phyloP scores from a whole-genome alignment of 2,329 filamentous ascomycete species.

The Hymenoscyphus infarciens region DNA sequence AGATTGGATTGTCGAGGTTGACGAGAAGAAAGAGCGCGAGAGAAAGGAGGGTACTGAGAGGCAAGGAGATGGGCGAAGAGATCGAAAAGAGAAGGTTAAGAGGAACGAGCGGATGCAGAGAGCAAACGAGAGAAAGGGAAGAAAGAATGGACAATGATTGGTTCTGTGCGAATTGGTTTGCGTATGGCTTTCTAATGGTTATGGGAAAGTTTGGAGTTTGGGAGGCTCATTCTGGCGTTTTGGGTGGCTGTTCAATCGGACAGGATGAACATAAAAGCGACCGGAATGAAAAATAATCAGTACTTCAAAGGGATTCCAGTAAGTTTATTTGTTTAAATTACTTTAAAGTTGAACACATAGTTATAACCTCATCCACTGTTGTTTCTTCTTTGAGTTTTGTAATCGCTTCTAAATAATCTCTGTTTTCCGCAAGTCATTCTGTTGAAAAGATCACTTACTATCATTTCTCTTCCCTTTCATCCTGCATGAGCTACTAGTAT shows the following conservation, averaged over 20 bases:
- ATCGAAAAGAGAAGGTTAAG: conserved; percentile 65
- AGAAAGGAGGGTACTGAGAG: conserved; percentile 60
- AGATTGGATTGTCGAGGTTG: conserved; percentile 90
- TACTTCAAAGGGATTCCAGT: background rate
- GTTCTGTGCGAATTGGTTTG: background rate
- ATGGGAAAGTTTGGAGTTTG: conserved; percentile 4
- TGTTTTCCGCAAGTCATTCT: too few relatives aligned
- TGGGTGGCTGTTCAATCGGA: background rate
- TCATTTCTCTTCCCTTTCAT: too few relatives aligned
- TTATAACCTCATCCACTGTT: too few relatives aligned
- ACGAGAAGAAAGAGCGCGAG: conserved; percentile 66
- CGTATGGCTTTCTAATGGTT: background rate
- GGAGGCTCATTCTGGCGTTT: conserved; percentile 6
- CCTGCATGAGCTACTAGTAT: too few relatives aligned
- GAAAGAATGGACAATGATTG: conserved; percentile 28
- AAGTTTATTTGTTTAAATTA: background rate
- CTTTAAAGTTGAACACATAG: too few relatives aligned
- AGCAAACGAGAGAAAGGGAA: conserved; percentile 55
- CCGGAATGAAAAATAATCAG: background rate
- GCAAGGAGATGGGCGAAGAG: conserved; percentile 59
- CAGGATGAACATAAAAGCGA: conserved; percentile 2
- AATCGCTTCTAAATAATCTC: too few relatives aligned
- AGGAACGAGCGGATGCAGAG: conserved; percentile 68
- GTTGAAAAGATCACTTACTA: too few relatives aligned
- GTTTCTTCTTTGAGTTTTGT: too few relatives aligned